Conservation (phyloP, 2,329 filamentous ascomycete species). For the Aspergillus hortae region DNA sequence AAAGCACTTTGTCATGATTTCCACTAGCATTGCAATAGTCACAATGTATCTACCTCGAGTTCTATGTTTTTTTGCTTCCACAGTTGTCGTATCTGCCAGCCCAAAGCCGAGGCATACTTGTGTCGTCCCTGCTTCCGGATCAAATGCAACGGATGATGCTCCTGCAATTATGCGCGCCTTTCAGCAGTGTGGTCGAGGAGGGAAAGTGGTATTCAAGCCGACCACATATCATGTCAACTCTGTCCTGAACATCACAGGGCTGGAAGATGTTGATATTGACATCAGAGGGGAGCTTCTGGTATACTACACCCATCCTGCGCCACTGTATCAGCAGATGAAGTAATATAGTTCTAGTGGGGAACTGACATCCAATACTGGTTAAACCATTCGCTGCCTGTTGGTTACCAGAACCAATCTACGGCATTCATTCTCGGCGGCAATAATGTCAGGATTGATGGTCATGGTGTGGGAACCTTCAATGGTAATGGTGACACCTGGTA, state of each 20-base stretch:
- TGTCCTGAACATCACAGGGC: constrained; percentile 48
- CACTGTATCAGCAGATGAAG: neutral
- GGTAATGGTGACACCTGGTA: constrained; percentile 48
- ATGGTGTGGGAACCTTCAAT: constrained; percentile 47
- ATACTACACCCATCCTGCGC: constrained; percentile 12
- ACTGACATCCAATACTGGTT: constrained; percentile 49
- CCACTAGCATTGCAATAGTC: too few relatives aligned
- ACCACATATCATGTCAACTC: constrained; percentile 48
- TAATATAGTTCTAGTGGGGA: constrained; percentile 23
- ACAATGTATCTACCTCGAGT: neutral
- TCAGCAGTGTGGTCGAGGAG: constrained; percentile 46
- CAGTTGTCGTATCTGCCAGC: neutral
- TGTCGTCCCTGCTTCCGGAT: constrained; percentile 13
- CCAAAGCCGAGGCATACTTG: constrained; percentile 4
- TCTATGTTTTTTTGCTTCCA: neutral
- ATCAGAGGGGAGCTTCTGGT: constrained; percentile 48
- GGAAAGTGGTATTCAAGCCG: constrained; percentile 50
- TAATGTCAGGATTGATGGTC: constrained; percentile 47
- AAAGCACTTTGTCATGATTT: too few relatives aligned
- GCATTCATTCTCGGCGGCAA: constrained; percentile 51
- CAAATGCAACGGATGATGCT: constrained; percentile 43
- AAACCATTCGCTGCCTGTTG: constrained; percentile 43
- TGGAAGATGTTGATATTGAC: constrained; percentile 48
- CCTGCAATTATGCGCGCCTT: constrained; percentile 53
- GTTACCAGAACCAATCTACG: constrained; percentile 50